Base-by-base conservation (phyloP, 371 early-diverging fungal genomes). In the Rhizopus stolonifer region DNA sequence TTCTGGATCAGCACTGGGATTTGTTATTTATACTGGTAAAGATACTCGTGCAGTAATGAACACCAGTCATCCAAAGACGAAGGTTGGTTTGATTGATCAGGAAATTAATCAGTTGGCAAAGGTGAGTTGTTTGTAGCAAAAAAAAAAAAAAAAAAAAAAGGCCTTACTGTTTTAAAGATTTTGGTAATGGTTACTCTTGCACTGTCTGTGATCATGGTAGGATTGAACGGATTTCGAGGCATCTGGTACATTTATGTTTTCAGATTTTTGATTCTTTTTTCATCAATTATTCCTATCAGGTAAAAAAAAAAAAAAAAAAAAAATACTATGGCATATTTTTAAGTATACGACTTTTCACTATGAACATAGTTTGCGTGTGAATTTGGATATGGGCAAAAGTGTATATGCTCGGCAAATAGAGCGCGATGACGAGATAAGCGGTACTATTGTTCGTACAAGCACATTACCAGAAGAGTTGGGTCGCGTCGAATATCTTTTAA, bases 391-490 rank as follows among this genome's bases (percentile, higher is more conserved):
- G 92, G 98, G 97, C 4, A 94, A 98, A 69, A 88, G 92, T 1
- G 87, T 92, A 4, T 99, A 98, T 73, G 86, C 90, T 22, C 70
- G 80, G 58, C 84, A 85, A 50, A 97, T 96, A 21, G 86, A 90
- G 81, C 74, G 79, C 14, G 96, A 97, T 57, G 40, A 59, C 3
- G 83, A 87, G 40, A 96, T 96, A 26, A 77, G 80, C 2, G 92
- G 82, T n/a, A 93, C 95, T 0, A 88, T 97, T 38, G 97, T 98
- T 8, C 81, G 99, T 24, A 97, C 94, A 14, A 90, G 90, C 51
- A 93, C 93, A 29, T 86, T 99, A n/a, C 96, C 98, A n/a, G 99
- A 99, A 73, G 99, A 99, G 66, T 83, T 99, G 1, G 99, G 99
- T 3, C 82, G 98, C 19, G 90, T 99, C 18, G 93, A 94, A 49